Evolutionary conservation across 352 stramenopile genomes (phyloP), one percentile per base, ranked within the genome.

Genomic region (Plasmopara muralis): DNA sequence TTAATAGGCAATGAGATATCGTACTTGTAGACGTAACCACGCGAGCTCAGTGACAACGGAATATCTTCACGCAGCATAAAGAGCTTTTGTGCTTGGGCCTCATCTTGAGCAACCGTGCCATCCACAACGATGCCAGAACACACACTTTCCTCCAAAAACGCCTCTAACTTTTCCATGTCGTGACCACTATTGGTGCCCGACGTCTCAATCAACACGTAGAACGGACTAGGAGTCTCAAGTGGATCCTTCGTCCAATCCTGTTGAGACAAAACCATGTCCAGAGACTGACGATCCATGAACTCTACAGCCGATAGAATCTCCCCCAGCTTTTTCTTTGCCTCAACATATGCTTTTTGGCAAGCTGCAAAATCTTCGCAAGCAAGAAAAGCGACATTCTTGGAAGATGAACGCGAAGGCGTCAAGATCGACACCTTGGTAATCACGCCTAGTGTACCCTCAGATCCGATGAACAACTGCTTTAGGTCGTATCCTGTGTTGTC

Each of bases 401-500:
- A 78, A 7, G 71, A 64, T 0, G 95, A 69, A 14, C 61, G 61
- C 0, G 61, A 56, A n/a, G 62, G 62, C 0, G 58, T 71, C 30
- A 71, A 6, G 2, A 71, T 71, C 13, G 58, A 71, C 28, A 71
- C 62, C 43, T 67, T 71, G 2, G 63, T 99, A 28, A 99, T 75
- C 13, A 99, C 70, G 18, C 94, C 96, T 6, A 99, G 71, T 13
- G 95, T 99, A 16, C 96, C 96, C 62, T 99, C 96, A 9, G 88
- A 87, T 7, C 95, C 96, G 44, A 99, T 95, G 56, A 99, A 98
- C 31, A 99, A 70, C 65, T 99, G 95, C 70, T 97, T 97, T 0
- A 98, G 60, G 57, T 98, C 85, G 61, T 98, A 98, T 6, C 96
- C 96, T 13, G 93, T 98, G 76, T 99, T 99, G 73, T 99, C 94